Conservation (phyloP, 179 eudicot species). For the Beta corolliflora region DNA sequence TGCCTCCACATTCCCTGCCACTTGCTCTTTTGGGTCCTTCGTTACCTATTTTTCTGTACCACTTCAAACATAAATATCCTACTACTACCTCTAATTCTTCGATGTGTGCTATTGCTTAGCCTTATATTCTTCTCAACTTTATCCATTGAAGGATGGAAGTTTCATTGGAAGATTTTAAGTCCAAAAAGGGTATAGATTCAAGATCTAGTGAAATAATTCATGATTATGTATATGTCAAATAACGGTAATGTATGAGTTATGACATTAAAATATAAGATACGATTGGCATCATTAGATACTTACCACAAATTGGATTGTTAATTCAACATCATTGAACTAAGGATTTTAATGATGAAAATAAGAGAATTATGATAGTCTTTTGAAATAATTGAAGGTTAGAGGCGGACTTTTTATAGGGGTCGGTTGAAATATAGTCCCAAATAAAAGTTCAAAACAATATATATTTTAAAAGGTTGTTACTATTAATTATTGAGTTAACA, state of each 20-base stretch:
- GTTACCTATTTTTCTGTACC: not conserved
- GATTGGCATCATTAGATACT: too few relatives aligned
- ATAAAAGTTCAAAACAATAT: too few relatives aligned
- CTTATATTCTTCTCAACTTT: not conserved
- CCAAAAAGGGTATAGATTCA: not conserved
- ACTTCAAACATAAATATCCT: conserved; percentile 6
- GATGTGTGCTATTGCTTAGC: not conserved
- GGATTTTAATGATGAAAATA: too few relatives aligned
- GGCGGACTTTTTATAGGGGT: too few relatives aligned
- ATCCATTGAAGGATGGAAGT: not conserved
- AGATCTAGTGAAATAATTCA: not conserved
- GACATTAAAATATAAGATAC: too few relatives aligned
- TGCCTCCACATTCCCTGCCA: not conserved
- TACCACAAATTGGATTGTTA: too few relatives aligned
- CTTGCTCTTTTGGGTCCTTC: conserved; percentile 16
- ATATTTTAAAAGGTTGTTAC: too few relatives aligned
- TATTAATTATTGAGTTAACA: too few relatives aligned
- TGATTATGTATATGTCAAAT: not conserved
- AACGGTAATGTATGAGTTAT: not conserved
- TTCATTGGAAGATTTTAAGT: not conserved
- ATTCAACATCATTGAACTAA: too few relatives aligned
- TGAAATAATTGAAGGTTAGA: too few relatives aligned
- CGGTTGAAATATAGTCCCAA: too few relatives aligned
- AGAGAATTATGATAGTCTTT: too few relatives aligned
- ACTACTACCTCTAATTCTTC: not conserved